A percentile compares a stretch with the other conserved stretches of the same genome.
Evolutionary conservation across 2,329 filamentous ascomycete species (phyloP).

Genomic region (Aureobasidium sp.): DNA sequence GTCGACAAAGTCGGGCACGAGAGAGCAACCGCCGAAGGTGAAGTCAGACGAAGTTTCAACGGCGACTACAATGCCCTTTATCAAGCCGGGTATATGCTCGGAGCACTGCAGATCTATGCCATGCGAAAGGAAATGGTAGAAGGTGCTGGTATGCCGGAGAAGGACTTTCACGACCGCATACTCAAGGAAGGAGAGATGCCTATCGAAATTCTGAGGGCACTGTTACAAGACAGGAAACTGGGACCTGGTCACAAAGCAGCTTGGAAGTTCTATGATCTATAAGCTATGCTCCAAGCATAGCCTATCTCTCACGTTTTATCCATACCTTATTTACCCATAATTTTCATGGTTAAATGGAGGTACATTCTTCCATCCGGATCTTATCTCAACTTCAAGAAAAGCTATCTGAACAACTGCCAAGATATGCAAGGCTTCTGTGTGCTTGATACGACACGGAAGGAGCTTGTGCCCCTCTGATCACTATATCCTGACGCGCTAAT

Average conservation of each 20-base stretch:
- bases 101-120: slow-evolving; percentile 47
- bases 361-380: not conserved
- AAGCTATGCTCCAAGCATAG: not conserved
- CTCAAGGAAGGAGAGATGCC: slow-evolving; percentile 46
- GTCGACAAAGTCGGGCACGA: slow-evolving; percentile 51
- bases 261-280: slow-evolving; percentile 42
- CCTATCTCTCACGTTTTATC: not conserved
- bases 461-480: not conserved
- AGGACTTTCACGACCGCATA: slow-evolving; percentile 47
- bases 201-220: slow-evolving; percentile 44
- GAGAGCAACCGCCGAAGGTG: slow-evolving; percentile 50
- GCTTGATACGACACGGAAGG: not conserved
- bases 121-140: slow-evolving; percentile 43
- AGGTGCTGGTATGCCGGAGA: slow-evolving; percentile 36
- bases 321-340: not conserved
- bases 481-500: not conserved
- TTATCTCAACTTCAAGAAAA: not conserved
- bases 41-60: slow-evolving; percentile 48
- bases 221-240: slow-evolving; percentile 37
- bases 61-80: slow-evolving; percentile 51
- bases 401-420: not conserved
- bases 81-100: slow-evolving; percentile 52
- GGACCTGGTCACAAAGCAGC: slow-evolving; percentile 36
- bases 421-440: not conserved
- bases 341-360: not conserved